Evolutionary conservation across 2,329 filamentous ascomycete genomes (phyloP).

Genomic region (Fusarium sambucinum): DNA sequence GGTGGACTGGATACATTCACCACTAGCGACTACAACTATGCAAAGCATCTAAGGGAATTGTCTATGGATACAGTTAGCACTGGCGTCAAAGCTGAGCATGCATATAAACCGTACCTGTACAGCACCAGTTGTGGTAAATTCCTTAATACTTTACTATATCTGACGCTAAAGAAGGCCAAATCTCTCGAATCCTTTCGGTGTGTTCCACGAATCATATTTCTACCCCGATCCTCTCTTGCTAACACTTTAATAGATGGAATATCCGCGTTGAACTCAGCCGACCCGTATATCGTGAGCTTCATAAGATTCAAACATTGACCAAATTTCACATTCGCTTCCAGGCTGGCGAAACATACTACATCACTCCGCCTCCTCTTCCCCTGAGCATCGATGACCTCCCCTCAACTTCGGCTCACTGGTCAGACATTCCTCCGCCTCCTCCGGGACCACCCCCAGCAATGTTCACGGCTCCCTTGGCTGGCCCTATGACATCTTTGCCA

Average conservation of each 20-base stretch:
- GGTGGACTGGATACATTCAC: slow-evolving; percentile 71
- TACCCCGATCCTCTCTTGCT: slow-evolving; percentile 11
- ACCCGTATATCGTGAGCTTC: slow-evolving; percentile 68
- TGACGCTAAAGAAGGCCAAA: slow-evolving; percentile 67
- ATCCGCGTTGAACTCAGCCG: slow-evolving; percentile 72
- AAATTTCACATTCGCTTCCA: slow-evolving; percentile 71
- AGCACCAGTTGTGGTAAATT: slow-evolving; percentile 71
- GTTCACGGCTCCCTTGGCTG: slow-evolving; percentile 34
- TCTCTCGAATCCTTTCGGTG: slow-evolving; percentile 69
- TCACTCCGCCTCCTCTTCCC: slow-evolving; percentile 62
- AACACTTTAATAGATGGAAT: slow-evolving; percentile 65
- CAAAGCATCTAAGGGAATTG: slow-evolving; percentile 67
- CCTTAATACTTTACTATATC: slow-evolving; percentile 69
- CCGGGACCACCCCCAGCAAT: slow-evolving; percentile 36
- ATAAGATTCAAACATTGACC: slow-evolving; percentile 64
- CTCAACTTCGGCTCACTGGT: slow-evolving; percentile 52
- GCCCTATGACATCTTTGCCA: slow-evolving; percentile 27
- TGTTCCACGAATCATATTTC: slow-evolving; percentile 39
- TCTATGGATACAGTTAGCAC: slow-evolving; percentile 67
- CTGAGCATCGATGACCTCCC: slow-evolving; percentile 43
- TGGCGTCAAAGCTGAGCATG: slow-evolving; percentile 64
- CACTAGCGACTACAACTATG: slow-evolving; percentile 74
- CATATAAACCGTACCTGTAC: slow-evolving; percentile 67
- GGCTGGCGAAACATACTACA: slow-evolving; percentile 66
- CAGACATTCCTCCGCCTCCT: slow-evolving; percentile 44